A percentile compares a stretch with the other conserved stretches of the same genome.
Conservation (phyloP, 768 basidiomycete genomes). For the Lyophyllum decastes region DNA sequence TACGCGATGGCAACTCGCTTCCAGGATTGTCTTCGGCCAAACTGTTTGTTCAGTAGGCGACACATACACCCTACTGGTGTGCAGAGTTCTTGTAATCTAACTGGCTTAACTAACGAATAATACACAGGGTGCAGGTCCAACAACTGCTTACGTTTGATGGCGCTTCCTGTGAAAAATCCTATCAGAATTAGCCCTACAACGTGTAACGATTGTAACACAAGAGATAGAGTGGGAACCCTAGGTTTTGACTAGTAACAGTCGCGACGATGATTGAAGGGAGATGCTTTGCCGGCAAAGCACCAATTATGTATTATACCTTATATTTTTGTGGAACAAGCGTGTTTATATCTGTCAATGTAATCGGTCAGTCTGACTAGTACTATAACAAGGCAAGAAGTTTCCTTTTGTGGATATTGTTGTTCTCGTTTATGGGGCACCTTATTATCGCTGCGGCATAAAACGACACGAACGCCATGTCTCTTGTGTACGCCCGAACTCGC, state of each 20-base stretch:
- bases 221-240: slow-evolving; percentile 29
- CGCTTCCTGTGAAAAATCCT: slow-evolving; percentile 65
- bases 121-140: slow-evolving; percentile 53
- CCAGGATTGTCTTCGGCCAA: slow-evolving; percentile 63
- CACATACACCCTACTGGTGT: slow-evolving; percentile 59
- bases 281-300: slow-evolving; percentile 3
- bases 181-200: slow-evolving; percentile 64
- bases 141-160: slow-evolving; percentile 65
- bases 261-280: neutral
- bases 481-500: neutral
- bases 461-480: neutral
- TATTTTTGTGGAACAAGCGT: neutral
- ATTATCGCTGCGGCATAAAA: neutral
- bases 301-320: neutral
- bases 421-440: neutral
- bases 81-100: slow-evolving; percentile 9
- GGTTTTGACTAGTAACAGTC: slow-evolving; percentile 8
- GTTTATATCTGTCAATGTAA: neutral
- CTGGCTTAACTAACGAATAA: neutral
- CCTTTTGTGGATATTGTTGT: slow-evolving; percentile 9
- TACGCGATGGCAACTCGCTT: slow-evolving; percentile 67
- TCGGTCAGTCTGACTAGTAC: neutral
- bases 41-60: slow-evolving; percentile 72
- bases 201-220: slow-evolving; percentile 42
- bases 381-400: slow-evolving; percentile 1